Evolutionary conservation across 768 basidiomycete genomes (phyloP).

Genomic region (Rhodotorula paludigena): DNA sequence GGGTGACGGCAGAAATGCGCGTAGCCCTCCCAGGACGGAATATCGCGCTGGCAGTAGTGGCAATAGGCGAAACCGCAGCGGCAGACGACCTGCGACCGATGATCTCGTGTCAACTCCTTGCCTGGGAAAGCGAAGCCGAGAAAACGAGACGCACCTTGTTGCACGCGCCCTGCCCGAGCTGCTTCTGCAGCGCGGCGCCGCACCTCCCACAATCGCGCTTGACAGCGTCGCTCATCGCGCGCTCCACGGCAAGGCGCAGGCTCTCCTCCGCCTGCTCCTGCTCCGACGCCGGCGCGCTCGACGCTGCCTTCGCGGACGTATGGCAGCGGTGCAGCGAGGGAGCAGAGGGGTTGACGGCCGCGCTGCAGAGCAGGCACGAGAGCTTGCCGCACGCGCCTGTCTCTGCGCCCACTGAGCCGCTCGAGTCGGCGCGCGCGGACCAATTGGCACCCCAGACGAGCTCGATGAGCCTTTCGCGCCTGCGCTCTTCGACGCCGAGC

Average conservation of each 20-base stretch:
- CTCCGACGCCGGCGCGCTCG: neutral
- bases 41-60: conserved; percentile 3
- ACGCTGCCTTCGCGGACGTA: neutral
- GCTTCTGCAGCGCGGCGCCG: conserved; percentile 4
- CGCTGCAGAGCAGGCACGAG: neutral
- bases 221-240: conserved; percentile 19
- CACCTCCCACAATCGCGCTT: conserved; percentile 8
- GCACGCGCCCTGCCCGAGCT: conserved; percentile 1
- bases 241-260: conserved; percentile 17
- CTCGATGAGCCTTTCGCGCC: neutral
- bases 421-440: neutral
- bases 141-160: conserved; percentile 17
- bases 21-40: conserved; percentile 1
- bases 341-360: neutral
- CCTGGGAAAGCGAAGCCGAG: neutral
- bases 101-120: neutral
- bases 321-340: neutral
- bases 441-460: neutral
- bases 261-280: conserved; percentile 12
- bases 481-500: neutral
- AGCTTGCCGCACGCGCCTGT: neutral
- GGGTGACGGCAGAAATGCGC: conserved; percentile 14
- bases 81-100: conserved; percentile 5
- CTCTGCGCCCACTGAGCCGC: no score
- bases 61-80: conserved; percentile 17